Base-by-base conservation (phyloP, 2,329 filamentous ascomycete genomes). In the Phaeomoniella chlamydospora region DNA sequence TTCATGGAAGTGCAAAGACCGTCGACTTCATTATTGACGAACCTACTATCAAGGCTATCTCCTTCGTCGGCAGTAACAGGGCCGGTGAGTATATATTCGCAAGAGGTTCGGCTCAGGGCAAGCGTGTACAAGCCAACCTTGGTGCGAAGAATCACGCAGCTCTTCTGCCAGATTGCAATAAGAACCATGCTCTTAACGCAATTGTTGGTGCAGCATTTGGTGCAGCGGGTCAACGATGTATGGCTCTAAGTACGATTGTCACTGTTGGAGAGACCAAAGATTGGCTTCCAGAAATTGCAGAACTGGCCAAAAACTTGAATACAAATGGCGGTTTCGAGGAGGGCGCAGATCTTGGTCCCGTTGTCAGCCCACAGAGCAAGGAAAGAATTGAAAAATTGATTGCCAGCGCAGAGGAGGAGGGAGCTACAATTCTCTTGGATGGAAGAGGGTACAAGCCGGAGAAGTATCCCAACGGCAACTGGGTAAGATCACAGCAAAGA, bases 101-200 rank as follows among this genome's bases (percentile, higher is more conserved):
- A 29, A 71, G 74, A 32, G 74, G 68, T n/a, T 74, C 72, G n/a
- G 75, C 74, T 47, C 74, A 78, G 38, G 75, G 76, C 43, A 80
- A 80, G 61, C 72, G 76, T 46, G 73, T 77, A 13, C 76, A 80
- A 56, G 75, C 75, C 49, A 80, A 80, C 55, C 54, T 80, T 38
- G 75, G 76, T 18, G 76, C 75, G 2, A 80, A 80, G 65, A 80
- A 80, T 61, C 76, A 80, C 52, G 74, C 74, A 31, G 72, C 72
- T 33, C 66, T 80, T 15, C 60, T 80, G 17, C 74, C 75, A 1
- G 76, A 80, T 55, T 72, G 67, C 61, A 77, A 79, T 61, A 79
- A 77, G 65, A 77, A 79, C 57, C 72, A 77, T 39, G 65, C 74
- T 3, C 53, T 80, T 31, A 77, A 79, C 47, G 72, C 74, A 18